These are phyloP conservation scores for Pulveroboletus sp. DNA, from an alignment of 768 basidiomycete genomes.

Conservation along the genomic window DNA sequence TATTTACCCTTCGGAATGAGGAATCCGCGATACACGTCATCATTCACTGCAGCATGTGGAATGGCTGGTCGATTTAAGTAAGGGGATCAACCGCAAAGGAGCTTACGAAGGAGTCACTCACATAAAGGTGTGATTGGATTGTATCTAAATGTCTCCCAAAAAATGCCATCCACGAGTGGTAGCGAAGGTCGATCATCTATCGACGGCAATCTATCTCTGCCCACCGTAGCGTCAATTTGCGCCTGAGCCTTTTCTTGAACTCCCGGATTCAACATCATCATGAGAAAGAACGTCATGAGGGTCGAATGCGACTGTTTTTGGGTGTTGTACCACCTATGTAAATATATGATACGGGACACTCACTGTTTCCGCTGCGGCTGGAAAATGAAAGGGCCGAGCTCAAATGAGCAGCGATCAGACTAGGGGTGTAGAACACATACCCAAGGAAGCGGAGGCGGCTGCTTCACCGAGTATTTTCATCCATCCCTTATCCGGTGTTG, in stretches of 20 bases:
- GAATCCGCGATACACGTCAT: constrained; percentile 42
- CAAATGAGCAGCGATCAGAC: not conserved
- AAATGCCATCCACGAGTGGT: constrained; percentile 8
- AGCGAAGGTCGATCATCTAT: constrained; percentile 8
- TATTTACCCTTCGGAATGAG: constrained; percentile 41
- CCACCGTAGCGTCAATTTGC: constrained; percentile 8
- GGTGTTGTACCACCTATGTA: not conserved
- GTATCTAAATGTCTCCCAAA: constrained; percentile 3
- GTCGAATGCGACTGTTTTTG: not conserved
- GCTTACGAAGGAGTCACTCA: not conserved
- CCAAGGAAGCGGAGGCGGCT: constrained; percentile 8
- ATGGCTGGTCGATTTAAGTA: constrained; percentile 6
- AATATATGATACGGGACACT: not conserved
- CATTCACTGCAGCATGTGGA: constrained; percentile 30
- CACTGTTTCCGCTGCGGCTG: constrained; percentile 1
- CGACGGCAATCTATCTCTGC: constrained; percentile 3
- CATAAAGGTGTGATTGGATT: not conserved
- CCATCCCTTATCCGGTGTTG: not conserved
- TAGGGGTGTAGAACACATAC: not conserved
- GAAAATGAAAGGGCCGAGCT: too few relatives aligned
- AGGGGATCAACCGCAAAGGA: not conserved
- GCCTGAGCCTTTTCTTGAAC: constrained; percentile 8
- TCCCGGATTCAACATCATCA: constrained; percentile 6
- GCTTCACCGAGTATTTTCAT: constrained; percentile 5
- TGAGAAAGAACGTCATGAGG: constrained; percentile 4